A percentile compares a stretch with the other conserved stretches of the same genome.
Conservation (phyloP, 2,329 filamentous ascomycete species). For the Sporothrix sp. region DNA sequence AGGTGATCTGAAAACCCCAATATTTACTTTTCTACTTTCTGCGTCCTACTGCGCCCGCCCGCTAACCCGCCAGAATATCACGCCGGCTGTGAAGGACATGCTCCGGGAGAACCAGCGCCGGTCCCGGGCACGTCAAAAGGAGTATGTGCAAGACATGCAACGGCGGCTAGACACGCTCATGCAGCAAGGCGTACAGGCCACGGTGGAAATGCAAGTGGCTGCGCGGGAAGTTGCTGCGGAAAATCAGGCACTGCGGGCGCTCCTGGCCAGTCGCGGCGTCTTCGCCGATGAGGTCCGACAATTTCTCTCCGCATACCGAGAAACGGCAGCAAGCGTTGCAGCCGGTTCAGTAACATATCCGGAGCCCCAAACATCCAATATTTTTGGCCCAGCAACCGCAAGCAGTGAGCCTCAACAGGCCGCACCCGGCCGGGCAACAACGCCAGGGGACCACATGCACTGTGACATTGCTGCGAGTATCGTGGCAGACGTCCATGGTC, state of each 20-base stretch:
- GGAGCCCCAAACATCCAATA: no score
- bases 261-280: constrained; percentile 12
- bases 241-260: constrained; percentile 35
- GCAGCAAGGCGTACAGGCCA: constrained; percentile 40
- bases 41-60: no score
- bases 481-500: not conserved
- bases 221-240: constrained; percentile 40
- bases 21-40: no score
- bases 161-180: constrained; percentile 34
- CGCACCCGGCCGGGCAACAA: not conserved
- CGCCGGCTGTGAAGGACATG: not conserved
- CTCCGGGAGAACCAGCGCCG: not conserved
- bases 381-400: not conserved
- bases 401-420: not conserved
- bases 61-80: no score
- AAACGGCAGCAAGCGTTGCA: not conserved
- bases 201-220: constrained; percentile 43
- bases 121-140: constrained; percentile 34
- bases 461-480: not conserved
- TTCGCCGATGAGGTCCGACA: constrained; percentile 2
- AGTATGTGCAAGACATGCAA: constrained; percentile 40
- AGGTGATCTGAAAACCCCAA: no score
- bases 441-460: not conserved
- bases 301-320: not conserved
- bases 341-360: no score